Evolutionary conservation across 306 rosid genomes (phyloP), one percentile per base, ranked within the genome.

Genomic region (Medicago arabica): DNA sequence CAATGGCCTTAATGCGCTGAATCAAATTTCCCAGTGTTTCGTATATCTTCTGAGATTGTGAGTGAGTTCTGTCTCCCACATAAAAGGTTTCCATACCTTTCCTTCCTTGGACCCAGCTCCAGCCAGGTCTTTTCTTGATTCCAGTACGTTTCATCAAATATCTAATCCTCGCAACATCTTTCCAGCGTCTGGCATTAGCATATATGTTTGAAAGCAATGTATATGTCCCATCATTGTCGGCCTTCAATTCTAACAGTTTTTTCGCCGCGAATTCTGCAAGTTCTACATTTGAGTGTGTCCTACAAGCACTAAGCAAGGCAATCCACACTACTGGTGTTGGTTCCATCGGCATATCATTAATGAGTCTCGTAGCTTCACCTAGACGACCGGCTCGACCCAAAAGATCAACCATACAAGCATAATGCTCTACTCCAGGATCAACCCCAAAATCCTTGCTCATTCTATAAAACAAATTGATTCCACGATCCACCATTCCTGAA

Each of bases 381-480:
- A 93, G 71, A 61, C 80, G 88, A 75, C 95, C 93, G 1, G 97
- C 91, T 28, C 97, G 95, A 13, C 98, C 98, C 69, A 86, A 81
- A 65, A 91, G 96, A 86, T 91, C 98, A 78, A 89, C 93, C 92
- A 91, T 86, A 79, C 97, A 93, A 67, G 96, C 96, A 78, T 89
- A 91, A 79, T 93, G 98, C 79, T 93, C 96, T 9, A 81, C 87
- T 66, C 85, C 87, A 36, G 97, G 98, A 75, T 73, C 71, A 64
- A 93, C 83, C 54, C 92, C 92, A 72, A 81, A 89, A 49, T 85
- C 81, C 44, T 81, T 74, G 65, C 58, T 83, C 93, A 91, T 89
- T 82, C 79, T 76, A 71, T 89, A 67, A 54, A 93, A 93, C 81
- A 89, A 86, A 69, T 75, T 13, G 57, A 87, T 73, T 70, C 97